These are phyloP conservation scores for Aspergillus texensis DNA, from an alignment of 2,329 filamentous ascomycete species.

Conservation along the genomic window DNA sequence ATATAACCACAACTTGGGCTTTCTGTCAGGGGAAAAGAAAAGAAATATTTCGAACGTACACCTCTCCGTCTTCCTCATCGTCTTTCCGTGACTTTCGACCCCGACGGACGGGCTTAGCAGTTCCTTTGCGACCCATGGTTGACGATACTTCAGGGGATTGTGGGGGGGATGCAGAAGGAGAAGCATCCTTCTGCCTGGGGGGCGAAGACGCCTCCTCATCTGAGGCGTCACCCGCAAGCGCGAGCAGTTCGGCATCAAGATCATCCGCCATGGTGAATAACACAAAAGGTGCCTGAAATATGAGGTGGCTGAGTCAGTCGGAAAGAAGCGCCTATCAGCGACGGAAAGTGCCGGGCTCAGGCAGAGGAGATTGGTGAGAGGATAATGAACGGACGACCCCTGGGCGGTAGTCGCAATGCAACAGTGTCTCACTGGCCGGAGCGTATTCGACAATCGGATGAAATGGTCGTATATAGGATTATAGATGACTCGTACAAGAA, in stretches of 20 bases:
- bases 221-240: slow-evolving; percentile 73
- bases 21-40: background rate
- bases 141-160: slow-evolving; percentile 46
- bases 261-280: slow-evolving; percentile 69
- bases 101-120: slow-evolving; percentile 40
- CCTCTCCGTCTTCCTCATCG: slow-evolving; percentile 80
- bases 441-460: slow-evolving; percentile 1
- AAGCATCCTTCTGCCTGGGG: slow-evolving; percentile 60
- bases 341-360: slow-evolving; percentile 4
- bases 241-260: slow-evolving; percentile 90
- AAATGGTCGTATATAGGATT: slow-evolving; percentile 17
- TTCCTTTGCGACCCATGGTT: slow-evolving; percentile 52
- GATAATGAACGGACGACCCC: slow-evolving; percentile 13
- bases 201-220: slow-evolving; percentile 56
- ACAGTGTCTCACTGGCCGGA: slow-evolving; percentile 14
- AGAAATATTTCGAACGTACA: slow-evolving; percentile 60
- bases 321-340: background rate
- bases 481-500: slow-evolving; percentile 6
- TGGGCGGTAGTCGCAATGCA: slow-evolving; percentile 25
- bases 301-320: slow-evolving; percentile 9
- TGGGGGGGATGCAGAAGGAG: slow-evolving; percentile 54
- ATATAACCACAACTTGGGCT: too few species aligned
- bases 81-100: slow-evolving; percentile 54
- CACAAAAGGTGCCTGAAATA: slow-evolving; percentile 12
- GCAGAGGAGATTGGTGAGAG: background rate